Evolutionary conservation across 441 rosid species (phyloP).

Genomic region (Dalechampia spathulata): DNA sequence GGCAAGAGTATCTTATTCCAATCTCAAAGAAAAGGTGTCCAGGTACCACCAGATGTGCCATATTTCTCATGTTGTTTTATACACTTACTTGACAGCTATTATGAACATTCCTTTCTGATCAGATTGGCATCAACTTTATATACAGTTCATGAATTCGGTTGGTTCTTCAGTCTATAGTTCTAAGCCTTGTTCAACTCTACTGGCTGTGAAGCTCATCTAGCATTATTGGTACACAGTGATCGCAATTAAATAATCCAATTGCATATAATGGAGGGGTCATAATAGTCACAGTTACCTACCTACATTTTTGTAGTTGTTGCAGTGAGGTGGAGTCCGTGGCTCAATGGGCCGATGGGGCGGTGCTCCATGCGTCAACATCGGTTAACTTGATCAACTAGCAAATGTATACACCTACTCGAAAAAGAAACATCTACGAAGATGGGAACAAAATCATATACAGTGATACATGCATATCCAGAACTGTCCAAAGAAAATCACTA

Average conservation of each 20-base stretch:
- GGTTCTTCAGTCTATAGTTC: constrained; percentile 3
- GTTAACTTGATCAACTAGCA: constrained; percentile 23
- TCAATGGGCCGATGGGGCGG: constrained; percentile 56
- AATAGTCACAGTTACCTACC: constrained; percentile 38
- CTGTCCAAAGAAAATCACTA: constrained; percentile 18
- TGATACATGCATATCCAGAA: constrained; percentile 22
- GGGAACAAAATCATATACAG: constrained; percentile 14
- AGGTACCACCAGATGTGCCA: constrained; percentile 3
- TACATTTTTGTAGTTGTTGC: constrained; percentile 25
- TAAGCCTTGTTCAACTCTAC: neutral
- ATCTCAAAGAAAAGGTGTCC: neutral
- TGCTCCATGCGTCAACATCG: constrained; percentile 40
- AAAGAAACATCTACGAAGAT: constrained; percentile 12
- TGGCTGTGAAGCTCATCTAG: neutral
- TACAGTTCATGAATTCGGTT: neutral
- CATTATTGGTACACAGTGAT: constrained; percentile 7
- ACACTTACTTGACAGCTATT: constrained; percentile 4
- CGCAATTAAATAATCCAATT: constrained; percentile 7
- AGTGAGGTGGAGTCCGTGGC: constrained; percentile 41
- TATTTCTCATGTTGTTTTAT: constrained; percentile 1
- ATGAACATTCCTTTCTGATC: neutral
- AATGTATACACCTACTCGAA: constrained; percentile 5
- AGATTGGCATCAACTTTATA: constrained; percentile 7
- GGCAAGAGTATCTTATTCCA: too few relatives aligned
- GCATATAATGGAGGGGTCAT: constrained; percentile 29